These are phyloP conservation scores for Sphaerulina populicola DNA, from an alignment of 2,329 filamentous ascomycete species.

Conservation along the genomic window DNA sequence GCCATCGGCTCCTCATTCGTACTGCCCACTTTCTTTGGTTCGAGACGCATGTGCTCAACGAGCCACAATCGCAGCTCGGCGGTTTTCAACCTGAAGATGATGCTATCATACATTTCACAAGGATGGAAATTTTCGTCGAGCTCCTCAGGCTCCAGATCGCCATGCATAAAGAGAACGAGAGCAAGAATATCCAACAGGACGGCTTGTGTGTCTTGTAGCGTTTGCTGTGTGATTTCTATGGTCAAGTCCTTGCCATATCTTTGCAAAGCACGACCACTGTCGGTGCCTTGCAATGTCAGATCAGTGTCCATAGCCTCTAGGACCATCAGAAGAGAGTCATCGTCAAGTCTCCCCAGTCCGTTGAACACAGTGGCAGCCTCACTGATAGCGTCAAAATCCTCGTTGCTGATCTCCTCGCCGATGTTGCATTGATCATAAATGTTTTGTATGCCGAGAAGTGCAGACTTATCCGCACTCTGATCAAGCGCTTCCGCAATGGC, in stretches of 20 bases:
- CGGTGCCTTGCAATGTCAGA: constrained; percentile 32
- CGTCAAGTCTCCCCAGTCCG: constrained; percentile 45
- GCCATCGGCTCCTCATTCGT: constrained; percentile 9
- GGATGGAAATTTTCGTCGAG: constrained; percentile 58
- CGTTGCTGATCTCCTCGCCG: constrained; percentile 69
- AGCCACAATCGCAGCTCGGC: constrained; percentile 68
- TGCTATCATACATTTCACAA: constrained; percentile 55
- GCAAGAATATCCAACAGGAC: constrained; percentile 75
- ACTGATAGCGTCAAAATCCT: constrained; percentile 64
- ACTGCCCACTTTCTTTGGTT: constrained; percentile 33
- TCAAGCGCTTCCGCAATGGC: constrained; percentile 15
- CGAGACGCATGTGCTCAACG: constrained; percentile 36
- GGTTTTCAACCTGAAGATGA: constrained; percentile 63
- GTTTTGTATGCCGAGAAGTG: constrained; percentile 60
- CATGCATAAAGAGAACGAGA: constrained; percentile 77
- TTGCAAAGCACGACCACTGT: constrained; percentile 49
- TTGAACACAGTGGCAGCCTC: constrained; percentile 58
- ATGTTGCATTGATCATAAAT: constrained; percentile 76
- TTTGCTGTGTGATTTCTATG: constrained; percentile 71
- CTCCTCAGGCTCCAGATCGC: constrained; percentile 66
- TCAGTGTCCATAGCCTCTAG: constrained; percentile 43
- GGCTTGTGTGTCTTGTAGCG: constrained; percentile 61
- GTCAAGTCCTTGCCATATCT: constrained; percentile 68
- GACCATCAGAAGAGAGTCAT: constrained; percentile 45
- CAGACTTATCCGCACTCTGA: constrained; percentile 32